Percentiles rank a stretch among this genome's conserved stretches.
phyloP scores from a whole-genome alignment of 2,329 filamentous ascomycete species.

The Botrytis fragariae region DNA sequence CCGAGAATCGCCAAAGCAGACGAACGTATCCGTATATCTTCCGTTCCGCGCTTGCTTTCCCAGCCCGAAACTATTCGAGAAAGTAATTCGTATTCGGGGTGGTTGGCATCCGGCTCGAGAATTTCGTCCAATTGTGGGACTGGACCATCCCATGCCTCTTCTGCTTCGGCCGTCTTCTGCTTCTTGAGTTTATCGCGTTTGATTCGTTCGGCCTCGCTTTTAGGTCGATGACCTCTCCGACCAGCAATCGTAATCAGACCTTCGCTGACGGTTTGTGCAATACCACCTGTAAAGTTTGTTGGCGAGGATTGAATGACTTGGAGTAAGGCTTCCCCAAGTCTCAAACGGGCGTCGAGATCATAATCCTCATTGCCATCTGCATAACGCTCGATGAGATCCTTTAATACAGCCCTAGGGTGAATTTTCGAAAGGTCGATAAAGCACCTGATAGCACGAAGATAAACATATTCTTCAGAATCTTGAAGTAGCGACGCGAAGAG shows the following conservation, averaged over 20 bases:
- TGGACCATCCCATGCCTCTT: constrained; percentile 55
- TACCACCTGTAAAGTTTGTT: constrained; percentile 53
- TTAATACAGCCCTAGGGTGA: constrained; percentile 60
- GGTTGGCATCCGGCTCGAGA: constrained; percentile 24
- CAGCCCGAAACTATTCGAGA: constrained; percentile 63
- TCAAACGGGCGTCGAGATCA: constrained; percentile 60
- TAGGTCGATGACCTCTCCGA: constrained; percentile 58
- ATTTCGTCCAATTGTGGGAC: constrained; percentile 48
- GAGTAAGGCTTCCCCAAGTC: constrained; percentile 66
- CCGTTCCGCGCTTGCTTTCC: constrained; percentile 62
- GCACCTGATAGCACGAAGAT: constrained; percentile 63
- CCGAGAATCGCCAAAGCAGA: constrained; percentile 68
- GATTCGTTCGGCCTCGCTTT: constrained; percentile 56
- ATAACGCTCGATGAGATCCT: constrained; percentile 65
- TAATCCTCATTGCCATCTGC: constrained; percentile 59
- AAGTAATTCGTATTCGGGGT: constrained; percentile 48
- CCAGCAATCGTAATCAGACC: constrained; percentile 63
- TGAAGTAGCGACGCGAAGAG: constrained; percentile 62
- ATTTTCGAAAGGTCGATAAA: constrained; percentile 57
- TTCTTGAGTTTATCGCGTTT: constrained; percentile 50
- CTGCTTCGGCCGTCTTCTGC: constrained; percentile 50
- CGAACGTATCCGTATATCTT: constrained; percentile 67
- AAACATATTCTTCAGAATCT: constrained; percentile 70
- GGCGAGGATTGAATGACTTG: constrained; percentile 62
- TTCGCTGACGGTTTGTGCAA: constrained; percentile 52